A percentile compares a stretch with the other conserved stretches of the same genome.
Evolutionary conservation across 2,329 filamentous ascomycete species (phyloP).

Genomic region (Macrophomina phaseolina): DNA sequence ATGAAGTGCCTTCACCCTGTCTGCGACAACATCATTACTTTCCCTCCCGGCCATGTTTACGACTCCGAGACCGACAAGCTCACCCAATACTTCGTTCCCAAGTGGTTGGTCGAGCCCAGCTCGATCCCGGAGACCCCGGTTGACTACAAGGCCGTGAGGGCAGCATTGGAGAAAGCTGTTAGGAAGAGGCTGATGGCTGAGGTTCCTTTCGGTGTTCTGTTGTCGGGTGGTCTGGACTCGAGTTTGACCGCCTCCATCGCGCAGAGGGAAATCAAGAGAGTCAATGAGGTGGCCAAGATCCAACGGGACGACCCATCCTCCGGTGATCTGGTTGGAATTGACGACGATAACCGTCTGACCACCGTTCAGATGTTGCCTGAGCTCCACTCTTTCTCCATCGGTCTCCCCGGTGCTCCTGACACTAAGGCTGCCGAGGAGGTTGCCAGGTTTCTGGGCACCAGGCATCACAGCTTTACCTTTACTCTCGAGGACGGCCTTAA

Average conservation of each 20-base stretch:
- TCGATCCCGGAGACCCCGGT: constrained; percentile 80
- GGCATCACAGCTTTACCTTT: constrained; percentile 98
- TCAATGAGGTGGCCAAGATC: constrained; percentile 66
- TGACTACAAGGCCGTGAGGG: constrained; percentile 81
- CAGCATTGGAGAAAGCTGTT: constrained; percentile 86
- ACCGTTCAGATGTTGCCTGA: constrained; percentile 91
- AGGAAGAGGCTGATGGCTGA: constrained; percentile 98
- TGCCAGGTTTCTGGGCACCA: constrained; percentile 94
- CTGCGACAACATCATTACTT: constrained; percentile 92
- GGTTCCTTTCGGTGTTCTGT: constrained; percentile 93
- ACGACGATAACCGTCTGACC: constrained; percentile 86
- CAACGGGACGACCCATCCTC: constrained; percentile 50
- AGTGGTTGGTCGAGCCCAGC: constrained; percentile 82
- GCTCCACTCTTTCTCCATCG: constrained; percentile 98
- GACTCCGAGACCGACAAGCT: constrained; percentile 88
- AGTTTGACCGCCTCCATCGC: constrained; percentile 94
- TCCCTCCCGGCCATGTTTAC: constrained; percentile 94
- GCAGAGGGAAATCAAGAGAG: constrained; percentile 84
- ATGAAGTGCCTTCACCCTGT: constrained; percentile 91
- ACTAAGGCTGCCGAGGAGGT: constrained; percentile 91
- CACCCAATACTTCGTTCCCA: constrained; percentile 87
- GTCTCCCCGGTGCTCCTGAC: constrained; percentile 89
- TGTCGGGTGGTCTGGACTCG: constrained; percentile 95
- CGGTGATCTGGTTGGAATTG: constrained; percentile 81
- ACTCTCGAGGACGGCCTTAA: constrained; percentile 97